Base-by-base conservation (phyloP, 2,329 filamentous ascomycete species). In the Colletotrichum sp. region DNA sequence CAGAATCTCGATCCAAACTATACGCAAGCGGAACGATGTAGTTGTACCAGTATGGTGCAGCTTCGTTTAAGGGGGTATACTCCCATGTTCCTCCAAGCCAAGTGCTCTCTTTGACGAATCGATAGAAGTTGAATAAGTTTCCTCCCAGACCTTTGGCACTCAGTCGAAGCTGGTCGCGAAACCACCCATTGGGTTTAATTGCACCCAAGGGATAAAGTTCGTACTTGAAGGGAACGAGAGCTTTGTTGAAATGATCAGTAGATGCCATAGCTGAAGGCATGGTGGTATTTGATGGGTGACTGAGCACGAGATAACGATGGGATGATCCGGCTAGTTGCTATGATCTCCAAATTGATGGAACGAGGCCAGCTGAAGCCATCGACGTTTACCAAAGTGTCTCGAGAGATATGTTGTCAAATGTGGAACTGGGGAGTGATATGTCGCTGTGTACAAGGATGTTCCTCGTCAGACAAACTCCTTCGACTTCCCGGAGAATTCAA, bases 1-100 rank as follows among this genome's bases (percentile, higher is more conserved):
- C 86, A 15, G 60, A 71, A 1, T 30, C 18, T 30, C 24, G n/a
- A 49, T 89, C 83, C 3, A 90, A 80, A 0, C 82, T 81, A 78
- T 89, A 92, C 1, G 91, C 90, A 67, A 92, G 82, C 2, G 90
- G 90, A 0, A 92, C 90, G 2, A 92, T 82, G 3, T 88, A 88
- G 78, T 92, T 92, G 81, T 91, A 89, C 89, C 90, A 92, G 81
- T 92, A 92, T 0, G 91, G 89, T 24, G 89, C 84, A 1, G 86
- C 89, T 82, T 92, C 91, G 78, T 91, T 88, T 9, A 92, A 81
- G n/a, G 82, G 83, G 72, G 87, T 90, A 80, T 92, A 92, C 78
- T 92, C 90, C 12, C 81, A 79, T 21, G 83, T 79, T 5, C 88
- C 87, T 2, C 89, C 89, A 1, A 85, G 79, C 90, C 90, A 92